Conservation (phyloP, 345 rosid species). For the Gossypium arboreum region DNA sequence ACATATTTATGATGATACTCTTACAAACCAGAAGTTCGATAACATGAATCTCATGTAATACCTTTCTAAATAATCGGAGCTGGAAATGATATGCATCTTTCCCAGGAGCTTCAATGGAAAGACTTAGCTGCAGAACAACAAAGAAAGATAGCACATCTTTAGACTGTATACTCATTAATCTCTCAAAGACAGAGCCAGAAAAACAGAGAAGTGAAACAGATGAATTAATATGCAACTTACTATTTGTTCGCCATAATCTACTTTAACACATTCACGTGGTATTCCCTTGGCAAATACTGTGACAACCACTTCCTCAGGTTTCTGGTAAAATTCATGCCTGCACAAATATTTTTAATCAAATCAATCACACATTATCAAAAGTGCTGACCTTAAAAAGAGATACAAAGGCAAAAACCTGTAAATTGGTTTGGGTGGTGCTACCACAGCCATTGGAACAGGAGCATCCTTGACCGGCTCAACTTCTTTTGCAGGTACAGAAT, state of each 20-base stretch:
- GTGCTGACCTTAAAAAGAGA: background rate
- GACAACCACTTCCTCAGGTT: conserved; percentile 82
- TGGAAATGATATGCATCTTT: conserved; percentile 75
- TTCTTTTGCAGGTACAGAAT: conserved; percentile 16
- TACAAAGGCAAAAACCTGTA: conserved; percentile 37
- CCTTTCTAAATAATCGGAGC: conserved; percentile 90
- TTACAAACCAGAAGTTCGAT: background rate
- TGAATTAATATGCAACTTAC: conserved; percentile 33
- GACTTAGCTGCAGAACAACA: conserved; percentile 62
- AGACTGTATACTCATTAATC: background rate
- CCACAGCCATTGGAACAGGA: conserved; percentile 12
- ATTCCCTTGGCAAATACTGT: conserved; percentile 83
- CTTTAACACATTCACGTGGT: conserved; percentile 43
- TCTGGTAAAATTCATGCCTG: conserved; percentile 90
- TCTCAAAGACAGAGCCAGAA: background rate
- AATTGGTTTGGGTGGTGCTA: conserved; percentile 33
- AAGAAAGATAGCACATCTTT: background rate
- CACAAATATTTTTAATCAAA: background rate
- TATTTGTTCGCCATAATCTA: conserved; percentile 87
- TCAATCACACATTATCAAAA: background rate
- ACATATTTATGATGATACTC: background rate
- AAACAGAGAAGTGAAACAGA: background rate
- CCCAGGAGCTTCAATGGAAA: conserved; percentile 59
- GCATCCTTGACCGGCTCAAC: conserved; percentile 17
- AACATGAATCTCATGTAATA: conserved; percentile 19